Conservation (phyloP, 768 basidiomycete species). For the Serpula lacrymans region DNA sequence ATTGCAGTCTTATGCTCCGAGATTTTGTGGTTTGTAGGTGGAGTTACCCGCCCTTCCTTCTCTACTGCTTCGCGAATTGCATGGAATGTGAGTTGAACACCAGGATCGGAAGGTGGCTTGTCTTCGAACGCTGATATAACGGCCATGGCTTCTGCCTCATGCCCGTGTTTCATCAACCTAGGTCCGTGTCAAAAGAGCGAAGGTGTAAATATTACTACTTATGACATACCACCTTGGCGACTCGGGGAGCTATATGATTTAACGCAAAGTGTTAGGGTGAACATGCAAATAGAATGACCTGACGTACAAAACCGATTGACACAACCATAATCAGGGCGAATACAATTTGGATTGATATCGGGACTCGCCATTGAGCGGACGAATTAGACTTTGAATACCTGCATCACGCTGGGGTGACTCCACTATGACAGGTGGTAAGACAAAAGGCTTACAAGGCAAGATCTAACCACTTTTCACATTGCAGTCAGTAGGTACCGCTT, state of each 20-base stretch:
- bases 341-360: constrained; percentile 56
- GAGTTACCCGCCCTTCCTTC: neutral
- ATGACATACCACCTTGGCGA: constrained; percentile 49
- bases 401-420: neutral
- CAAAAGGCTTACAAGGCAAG: constrained; percentile 48
- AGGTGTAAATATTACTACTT: neutral
- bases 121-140: constrained; percentile 63
- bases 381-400: constrained; percentile 51
- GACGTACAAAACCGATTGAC: constrained; percentile 46
- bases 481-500: no score
- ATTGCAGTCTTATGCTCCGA: constrained; percentile 1
- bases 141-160: constrained; percentile 52
- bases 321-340: constrained; percentile 53
- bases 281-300: neutral
- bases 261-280: constrained; percentile 6
- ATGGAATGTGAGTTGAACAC: constrained; percentile 48
- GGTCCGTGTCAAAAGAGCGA: neutral
- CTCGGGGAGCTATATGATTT: constrained; percentile 44
- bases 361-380: constrained; percentile 60
- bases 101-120: constrained; percentile 41
- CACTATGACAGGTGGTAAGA: constrained; percentile 1
- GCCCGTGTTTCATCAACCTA: constrained; percentile 56
- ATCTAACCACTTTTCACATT: constrained; percentile 55
- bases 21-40: neutral
- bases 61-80: constrained; percentile 52